phyloP scores from a whole-genome alignment of 164 flowering plant species.

The Tetrastigma voinierianum region DNA sequence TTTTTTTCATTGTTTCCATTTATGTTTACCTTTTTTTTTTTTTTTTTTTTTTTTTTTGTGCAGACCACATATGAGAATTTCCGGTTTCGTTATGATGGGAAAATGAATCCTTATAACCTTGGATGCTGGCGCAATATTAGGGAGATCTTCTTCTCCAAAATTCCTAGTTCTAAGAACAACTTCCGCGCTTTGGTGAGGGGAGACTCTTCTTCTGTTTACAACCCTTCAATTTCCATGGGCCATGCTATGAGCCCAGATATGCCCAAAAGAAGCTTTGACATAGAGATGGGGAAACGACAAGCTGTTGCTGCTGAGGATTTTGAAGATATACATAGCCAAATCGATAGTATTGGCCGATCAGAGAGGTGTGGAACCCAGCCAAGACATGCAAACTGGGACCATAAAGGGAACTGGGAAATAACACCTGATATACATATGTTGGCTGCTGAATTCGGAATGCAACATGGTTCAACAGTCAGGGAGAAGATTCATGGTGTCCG shows the following conservation, averaged over 20 bases:
- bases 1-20: neutral
- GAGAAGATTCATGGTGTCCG: constrained; percentile 12
- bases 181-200: constrained; percentile 42
- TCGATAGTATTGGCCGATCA: constrained; percentile 35
- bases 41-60: constrained; percentile 7
- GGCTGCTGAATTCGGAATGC: constrained; percentile 28
- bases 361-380: constrained; percentile 40
- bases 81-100: constrained; percentile 61
- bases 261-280: constrained; percentile 47
- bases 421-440: constrained; percentile 37
- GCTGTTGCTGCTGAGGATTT: constrained; percentile 62
- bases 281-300: constrained; percentile 55
- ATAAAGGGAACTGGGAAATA: constrained; percentile 47
- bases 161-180: constrained; percentile 52
- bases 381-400: constrained; percentile 33
- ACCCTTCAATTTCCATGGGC: constrained; percentile 11
- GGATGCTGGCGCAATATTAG: too few relatives aligned
- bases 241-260: constrained; percentile 39
- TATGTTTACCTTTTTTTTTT: neutral
- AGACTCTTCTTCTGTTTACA: constrained; percentile 15
- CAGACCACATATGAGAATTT: constrained; percentile 92
- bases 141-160: constrained; percentile 51
- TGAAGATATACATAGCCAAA: constrained; percentile 56
- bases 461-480: constrained; percentile 15
- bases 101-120: constrained; percentile 55